These are phyloP conservation scores for Darksidea phi DNA, from an alignment of 495 filamentous ascomycete genomes.

Conservation along the genomic window DNA sequence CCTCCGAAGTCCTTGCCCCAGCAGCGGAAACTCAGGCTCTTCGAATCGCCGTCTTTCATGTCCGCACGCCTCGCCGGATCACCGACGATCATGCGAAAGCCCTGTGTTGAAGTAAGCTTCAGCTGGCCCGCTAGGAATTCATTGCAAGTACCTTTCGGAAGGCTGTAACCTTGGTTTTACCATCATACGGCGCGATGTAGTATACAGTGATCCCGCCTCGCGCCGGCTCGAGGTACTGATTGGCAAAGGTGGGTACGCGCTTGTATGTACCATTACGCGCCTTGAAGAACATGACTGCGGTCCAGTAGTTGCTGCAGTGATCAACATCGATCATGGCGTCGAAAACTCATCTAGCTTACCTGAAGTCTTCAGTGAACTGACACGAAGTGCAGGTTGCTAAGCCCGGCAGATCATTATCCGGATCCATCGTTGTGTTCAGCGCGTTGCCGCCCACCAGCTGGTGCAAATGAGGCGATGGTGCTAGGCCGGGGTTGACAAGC, in stretches of 20 bases:
- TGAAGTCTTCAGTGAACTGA: slow-evolving; percentile 17
- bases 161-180: slow-evolving; percentile 18
- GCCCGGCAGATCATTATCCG: slow-evolving; percentile 4
- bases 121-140: neutral
- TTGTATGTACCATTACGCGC: slow-evolving; percentile 49
- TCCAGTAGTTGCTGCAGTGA: slow-evolving; percentile 15
- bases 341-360: neutral
- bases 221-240: slow-evolving; percentile 48
- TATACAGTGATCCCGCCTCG: slow-evolving; percentile 25
- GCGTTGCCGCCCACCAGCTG: slow-evolving; percentile 18
- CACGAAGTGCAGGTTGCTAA: slow-evolving; percentile 21
- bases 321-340: neutral
- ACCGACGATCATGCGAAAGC: slow-evolving; percentile 27
- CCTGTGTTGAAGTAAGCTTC: neutral
- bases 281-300: slow-evolving; percentile 50
- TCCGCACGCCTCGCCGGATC: slow-evolving; percentile 8
- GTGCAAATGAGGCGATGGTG: slow-evolving; percentile 20
- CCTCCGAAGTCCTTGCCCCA: slow-evolving; percentile 6
- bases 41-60: slow-evolving; percentile 36
- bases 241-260: slow-evolving; percentile 50
- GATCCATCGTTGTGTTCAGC: slow-evolving; percentile 16
- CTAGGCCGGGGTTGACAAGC: slow-evolving; percentile 16
- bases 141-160: slow-evolving; percentile 11
- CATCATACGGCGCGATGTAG: slow-evolving; percentile 35
- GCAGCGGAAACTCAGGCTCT: slow-evolving; percentile 16